These are phyloP conservation scores for Suhomyces yuchorum DNA, from an alignment of 1,139 yeast species.

Conservation along the genomic window DNA sequence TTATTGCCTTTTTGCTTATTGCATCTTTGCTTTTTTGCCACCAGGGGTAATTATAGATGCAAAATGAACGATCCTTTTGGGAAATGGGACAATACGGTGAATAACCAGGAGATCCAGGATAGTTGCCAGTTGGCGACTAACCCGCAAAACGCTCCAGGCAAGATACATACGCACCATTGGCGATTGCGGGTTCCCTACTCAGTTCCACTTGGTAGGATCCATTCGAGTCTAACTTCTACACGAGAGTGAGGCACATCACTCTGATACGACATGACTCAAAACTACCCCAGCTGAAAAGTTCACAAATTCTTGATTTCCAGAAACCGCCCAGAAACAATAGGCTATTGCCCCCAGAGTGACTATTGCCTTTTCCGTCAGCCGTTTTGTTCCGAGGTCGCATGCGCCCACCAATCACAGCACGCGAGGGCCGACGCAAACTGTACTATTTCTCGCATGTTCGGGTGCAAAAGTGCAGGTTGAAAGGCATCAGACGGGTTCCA, in stretches of 20 bases:
- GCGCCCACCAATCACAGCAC: not conserved
- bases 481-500: not conserved
- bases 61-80: too few relatives aligned
- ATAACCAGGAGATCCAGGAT: too few relatives aligned
- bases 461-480: not conserved
- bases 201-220: too few relatives aligned
- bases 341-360: not conserved
- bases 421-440: not conserved
- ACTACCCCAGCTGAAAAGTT: not conserved
- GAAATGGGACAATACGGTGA: too few relatives aligned
- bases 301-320: not conserved
- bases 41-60: too few relatives aligned
- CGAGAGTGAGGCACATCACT: not conserved
- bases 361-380: not conserved
- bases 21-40: too few relatives aligned
- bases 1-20: too few relatives aligned
- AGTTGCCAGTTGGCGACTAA: too few relatives aligned
- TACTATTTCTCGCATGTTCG: not conserved
- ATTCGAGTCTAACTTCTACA: too few relatives aligned
- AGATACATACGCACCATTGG: too few relatives aligned
- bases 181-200: too few relatives aligned
- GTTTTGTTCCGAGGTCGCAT: not conserved
- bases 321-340: not conserved
- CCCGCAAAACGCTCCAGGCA: too few relatives aligned
- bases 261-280: not conserved